Evolutionary conservation across 1,284 basidiomycete genomes (phyloP).

Genomic region (Ustilago xerochloae): DNA sequence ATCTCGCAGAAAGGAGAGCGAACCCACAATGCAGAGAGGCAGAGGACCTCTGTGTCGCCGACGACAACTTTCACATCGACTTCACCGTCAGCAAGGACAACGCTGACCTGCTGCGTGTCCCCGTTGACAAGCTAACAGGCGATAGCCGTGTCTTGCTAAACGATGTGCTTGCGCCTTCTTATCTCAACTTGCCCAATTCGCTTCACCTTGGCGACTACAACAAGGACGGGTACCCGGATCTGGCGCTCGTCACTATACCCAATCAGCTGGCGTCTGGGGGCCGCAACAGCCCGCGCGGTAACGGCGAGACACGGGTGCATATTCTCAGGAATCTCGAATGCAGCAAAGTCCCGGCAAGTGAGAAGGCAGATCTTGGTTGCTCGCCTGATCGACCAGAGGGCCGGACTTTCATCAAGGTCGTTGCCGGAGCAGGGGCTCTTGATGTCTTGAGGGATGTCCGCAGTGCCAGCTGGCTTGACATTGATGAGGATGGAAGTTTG

Average conservation of each 20-base stretch:
- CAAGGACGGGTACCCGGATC: constrained; percentile 93
- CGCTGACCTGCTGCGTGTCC: constrained; percentile 76
- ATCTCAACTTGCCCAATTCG: constrained; percentile 76
- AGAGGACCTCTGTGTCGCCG: constrained; percentile 82
- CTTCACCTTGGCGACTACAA: constrained; percentile 89
- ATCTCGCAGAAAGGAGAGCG: background rate
- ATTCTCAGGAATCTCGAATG: constrained; percentile 82
- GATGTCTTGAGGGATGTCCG: constrained; percentile 80
- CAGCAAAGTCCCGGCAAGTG: constrained; percentile 67
- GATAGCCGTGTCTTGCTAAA: constrained; percentile 76
- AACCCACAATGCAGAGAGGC: constrained; percentile 72
- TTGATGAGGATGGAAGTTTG: constrained; percentile 95
- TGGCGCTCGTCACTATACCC: constrained; percentile 76
- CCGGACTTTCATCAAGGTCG: constrained; percentile 69
- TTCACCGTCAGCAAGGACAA: constrained; percentile 73
- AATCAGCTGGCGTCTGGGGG: constrained; percentile 56
- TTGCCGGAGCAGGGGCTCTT: constrained; percentile 76
- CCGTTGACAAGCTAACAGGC: constrained; percentile 74
- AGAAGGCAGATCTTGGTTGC: constrained; percentile 34
- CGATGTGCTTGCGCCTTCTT: constrained; percentile 70
- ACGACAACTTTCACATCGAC: constrained; percentile 83
- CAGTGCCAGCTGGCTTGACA: constrained; percentile 84
- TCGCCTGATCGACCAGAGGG: constrained; percentile 24
- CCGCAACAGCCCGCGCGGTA: constrained; percentile 35
- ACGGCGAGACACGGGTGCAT: constrained; percentile 73